These are phyloP conservation scores for Emmonsia crescens DNA, from an alignment of 2,329 filamentous ascomycete species.

Conservation along the genomic window DNA sequence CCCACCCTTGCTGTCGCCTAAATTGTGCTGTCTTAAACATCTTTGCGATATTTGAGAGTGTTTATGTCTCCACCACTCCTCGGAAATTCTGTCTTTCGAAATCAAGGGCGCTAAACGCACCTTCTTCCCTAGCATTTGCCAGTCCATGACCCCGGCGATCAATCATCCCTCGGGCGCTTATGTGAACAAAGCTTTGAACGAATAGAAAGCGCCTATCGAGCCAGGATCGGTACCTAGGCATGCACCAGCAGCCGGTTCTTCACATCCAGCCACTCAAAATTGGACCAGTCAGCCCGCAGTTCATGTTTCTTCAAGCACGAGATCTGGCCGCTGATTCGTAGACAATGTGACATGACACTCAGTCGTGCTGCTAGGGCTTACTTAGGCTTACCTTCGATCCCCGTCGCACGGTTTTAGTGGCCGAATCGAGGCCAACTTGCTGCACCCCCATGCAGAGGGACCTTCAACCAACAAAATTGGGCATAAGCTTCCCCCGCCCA, in stretches of 20 bases:
- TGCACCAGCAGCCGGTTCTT: background rate
- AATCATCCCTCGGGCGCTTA: background rate
- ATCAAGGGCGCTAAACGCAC: slow-evolving; percentile 16
- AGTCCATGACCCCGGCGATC: background rate
- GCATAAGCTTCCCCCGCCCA: background rate
- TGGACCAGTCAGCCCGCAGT: background rate
- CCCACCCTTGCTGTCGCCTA: background rate
- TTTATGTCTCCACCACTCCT: slow-evolving; percentile 25
- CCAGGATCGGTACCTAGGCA: background rate
- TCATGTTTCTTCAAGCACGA: background rate
- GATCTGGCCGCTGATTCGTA: background rate
- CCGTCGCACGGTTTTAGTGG: slow-evolving; percentile 2
- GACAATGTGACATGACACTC: background rate
- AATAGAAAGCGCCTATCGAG: background rate
- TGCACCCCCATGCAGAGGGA: background rate
- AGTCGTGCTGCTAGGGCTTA: background rate
- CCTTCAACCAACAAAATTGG: background rate
- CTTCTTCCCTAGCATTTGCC: background rate
- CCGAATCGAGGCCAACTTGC: background rate
- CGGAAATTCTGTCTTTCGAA: slow-evolving; percentile 38
- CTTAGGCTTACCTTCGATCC: background rate
- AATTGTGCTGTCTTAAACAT: background rate
- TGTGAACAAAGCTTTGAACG: background rate
- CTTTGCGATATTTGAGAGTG: background rate
- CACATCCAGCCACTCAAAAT: background rate